These are phyloP conservation scores for Emergomyces orientalis DNA, from an alignment of 2,329 filamentous ascomycete species.

Conservation along the genomic window DNA sequence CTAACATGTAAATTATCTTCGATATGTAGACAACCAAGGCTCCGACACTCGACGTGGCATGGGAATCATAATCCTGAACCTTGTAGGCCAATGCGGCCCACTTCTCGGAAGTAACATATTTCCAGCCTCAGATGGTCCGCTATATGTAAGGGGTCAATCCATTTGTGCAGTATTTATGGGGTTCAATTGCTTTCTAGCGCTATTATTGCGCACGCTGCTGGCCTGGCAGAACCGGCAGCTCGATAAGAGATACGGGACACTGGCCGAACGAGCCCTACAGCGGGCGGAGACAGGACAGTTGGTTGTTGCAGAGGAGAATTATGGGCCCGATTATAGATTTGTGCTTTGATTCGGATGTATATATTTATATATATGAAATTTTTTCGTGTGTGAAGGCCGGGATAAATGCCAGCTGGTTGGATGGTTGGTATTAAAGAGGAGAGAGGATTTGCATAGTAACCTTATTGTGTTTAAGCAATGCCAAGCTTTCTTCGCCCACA, in stretches of 20 bases:
- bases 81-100: slow-evolving; percentile 57
- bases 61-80: slow-evolving; percentile 56
- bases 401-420: not conserved
- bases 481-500: not conserved
- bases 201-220: slow-evolving; percentile 46
- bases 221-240: slow-evolving; percentile 53
- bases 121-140: slow-evolving; percentile 41
- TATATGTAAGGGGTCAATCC: slow-evolving; percentile 47
- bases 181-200: slow-evolving; percentile 47
- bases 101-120: slow-evolving; percentile 57
- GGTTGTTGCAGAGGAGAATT: slow-evolving; percentile 32
- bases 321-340: slow-evolving; percentile 31
- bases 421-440: not conserved
- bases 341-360: slow-evolving; percentile 19
- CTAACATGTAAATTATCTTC: not conserved
- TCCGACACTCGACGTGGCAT: slow-evolving; percentile 58
- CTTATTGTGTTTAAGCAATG: not conserved
- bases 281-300: slow-evolving; percentile 10
- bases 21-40: slow-evolving; percentile 53
- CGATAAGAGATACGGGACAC: slow-evolving; percentile 40
- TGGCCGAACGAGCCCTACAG: slow-evolving; percentile 15
- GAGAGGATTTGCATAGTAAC: not conserved
- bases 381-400: not conserved
- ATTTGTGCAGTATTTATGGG: slow-evolving; percentile 56
- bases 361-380: not conserved